phyloP scores from a whole-genome alignment of 176 grass and related monocot genomes.

The Calamus simplicifolius region DNA sequence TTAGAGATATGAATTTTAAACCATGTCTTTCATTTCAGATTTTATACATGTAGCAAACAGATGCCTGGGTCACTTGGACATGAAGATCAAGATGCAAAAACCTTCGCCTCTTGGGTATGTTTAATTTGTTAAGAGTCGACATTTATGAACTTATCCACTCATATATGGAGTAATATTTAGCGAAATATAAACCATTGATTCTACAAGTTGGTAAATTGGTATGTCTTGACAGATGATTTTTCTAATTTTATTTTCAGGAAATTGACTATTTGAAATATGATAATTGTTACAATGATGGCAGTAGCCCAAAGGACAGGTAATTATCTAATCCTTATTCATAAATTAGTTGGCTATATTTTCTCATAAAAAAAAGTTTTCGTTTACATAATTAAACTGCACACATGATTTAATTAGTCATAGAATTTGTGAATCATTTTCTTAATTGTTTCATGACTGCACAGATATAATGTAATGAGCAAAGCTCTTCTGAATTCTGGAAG shows the following conservation, averaged over 20 bases:
- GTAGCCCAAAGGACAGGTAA: neutral
- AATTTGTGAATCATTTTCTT: neutral
- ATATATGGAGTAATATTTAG: too few species aligned
- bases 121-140: neutral
- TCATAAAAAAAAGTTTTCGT: too few species aligned
- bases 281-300: conserved; percentile 3
- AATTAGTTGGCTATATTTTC: too few species aligned
- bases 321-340: neutral
- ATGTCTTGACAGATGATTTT: neutral
- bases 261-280: conserved; percentile 18
- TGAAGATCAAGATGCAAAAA: conserved; percentile 43
- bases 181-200: too few species aligned
- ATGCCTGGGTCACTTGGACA: conserved; percentile 42
- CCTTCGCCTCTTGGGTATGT: conserved; percentile 30
- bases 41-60: conserved; percentile 34
- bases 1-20: neutral
- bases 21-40: conserved; percentile 13
- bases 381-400: too few species aligned
- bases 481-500: conserved; percentile 35
- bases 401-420: too few species aligned
- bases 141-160: too few species aligned
- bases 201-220: neutral
- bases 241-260: neutral
- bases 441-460: neutral
- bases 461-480: conserved; percentile 33